Conservation (phyloP, 2,329 filamentous ascomycete species). For the Fusarium anthophilum region DNA sequence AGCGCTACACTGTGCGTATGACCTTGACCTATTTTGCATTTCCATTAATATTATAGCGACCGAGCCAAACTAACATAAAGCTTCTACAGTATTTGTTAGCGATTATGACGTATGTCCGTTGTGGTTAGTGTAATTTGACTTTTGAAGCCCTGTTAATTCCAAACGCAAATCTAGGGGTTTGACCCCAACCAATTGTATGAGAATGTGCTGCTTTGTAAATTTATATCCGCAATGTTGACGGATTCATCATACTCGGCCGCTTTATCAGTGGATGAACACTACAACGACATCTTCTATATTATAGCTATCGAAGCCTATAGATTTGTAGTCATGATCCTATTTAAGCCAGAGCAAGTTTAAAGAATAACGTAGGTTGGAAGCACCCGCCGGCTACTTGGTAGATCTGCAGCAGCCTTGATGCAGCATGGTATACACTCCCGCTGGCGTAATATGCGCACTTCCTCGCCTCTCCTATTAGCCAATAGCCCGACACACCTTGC, state of each 20-base stretch:
- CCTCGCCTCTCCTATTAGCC: accelerated
- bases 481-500: neutral
- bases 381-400: no score
- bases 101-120: neutral
- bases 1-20: neutral
- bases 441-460: accelerated
- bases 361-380: no score
- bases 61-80: neutral
- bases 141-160: neutral
- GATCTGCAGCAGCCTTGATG: accelerated
- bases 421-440: neutral
- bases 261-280: no score
- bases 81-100: accelerated
- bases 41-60: accelerated
- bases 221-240: accelerated
- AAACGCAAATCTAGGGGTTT: accelerated
- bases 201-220: neutral
- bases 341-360: no score
- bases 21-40: neutral
- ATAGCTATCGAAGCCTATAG: no score
- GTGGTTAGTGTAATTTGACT: neutral
- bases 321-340: no score
- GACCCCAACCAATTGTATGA: accelerated
- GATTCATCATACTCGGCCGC: accelerated
- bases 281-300: no score